Conservation (phyloP, 1,284 basidiomycete genomes). For the Tilletia caries region DNA sequence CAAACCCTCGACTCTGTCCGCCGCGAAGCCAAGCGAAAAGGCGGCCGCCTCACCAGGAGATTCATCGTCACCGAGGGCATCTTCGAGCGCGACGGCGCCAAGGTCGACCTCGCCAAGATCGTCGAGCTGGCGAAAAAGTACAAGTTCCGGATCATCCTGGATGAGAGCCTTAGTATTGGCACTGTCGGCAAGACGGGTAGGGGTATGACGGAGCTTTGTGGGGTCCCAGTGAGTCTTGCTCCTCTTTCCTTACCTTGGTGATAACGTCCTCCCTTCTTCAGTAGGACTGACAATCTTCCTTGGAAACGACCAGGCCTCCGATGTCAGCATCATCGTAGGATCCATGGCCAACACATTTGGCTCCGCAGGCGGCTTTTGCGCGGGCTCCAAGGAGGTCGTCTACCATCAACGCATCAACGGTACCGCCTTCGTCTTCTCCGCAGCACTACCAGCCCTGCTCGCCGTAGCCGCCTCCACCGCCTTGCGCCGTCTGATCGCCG, state of each 20-base stretch:
- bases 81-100: constrained; percentile 88
- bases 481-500: constrained; percentile 66
- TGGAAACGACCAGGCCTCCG: constrained; percentile 49
- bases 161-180: constrained; percentile 91
- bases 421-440: constrained; percentile 91
- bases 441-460: constrained; percentile 84
- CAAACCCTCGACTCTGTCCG: constrained; percentile 77
- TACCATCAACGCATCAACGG: constrained; percentile 96
- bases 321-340: constrained; percentile 65
- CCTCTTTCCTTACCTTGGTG: neutral
- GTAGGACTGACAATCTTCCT: neutral
- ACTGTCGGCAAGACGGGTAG: constrained; percentile 87
- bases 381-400: constrained; percentile 76
- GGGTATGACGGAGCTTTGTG: constrained; percentile 88
- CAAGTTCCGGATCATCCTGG: constrained; percentile 91
- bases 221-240: constrained; percentile 62
- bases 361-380: constrained; percentile 90
- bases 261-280: neutral
- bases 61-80: constrained; percentile 98
- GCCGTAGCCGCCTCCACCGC: constrained; percentile 81
- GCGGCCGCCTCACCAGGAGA: constrained; percentile 74
- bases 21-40: constrained; percentile 80
- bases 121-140: constrained; percentile 91
- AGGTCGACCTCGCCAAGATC: constrained; percentile 83
- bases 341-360: constrained; percentile 81